These are phyloP conservation scores for Sordariomycetes sp. DNA, from an alignment of 2,329 filamentous ascomycete genomes.

Conservation along the genomic window DNA sequence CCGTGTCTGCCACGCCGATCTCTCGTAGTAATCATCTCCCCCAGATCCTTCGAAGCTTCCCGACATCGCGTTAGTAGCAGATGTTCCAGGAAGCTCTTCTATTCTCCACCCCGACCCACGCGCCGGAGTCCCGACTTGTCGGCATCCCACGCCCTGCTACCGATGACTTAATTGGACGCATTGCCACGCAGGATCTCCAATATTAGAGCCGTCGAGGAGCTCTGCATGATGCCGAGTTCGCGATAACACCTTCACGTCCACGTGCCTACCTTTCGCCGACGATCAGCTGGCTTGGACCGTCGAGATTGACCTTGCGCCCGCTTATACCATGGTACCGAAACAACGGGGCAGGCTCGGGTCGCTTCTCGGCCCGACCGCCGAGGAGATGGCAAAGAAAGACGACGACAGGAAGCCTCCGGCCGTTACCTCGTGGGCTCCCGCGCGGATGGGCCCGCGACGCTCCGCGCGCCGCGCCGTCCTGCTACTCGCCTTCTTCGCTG, in stretches of 20 bases:
- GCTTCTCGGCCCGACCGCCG: conserved; percentile 37
- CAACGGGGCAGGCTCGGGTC: conserved; percentile 11
- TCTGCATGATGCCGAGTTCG: background rate
- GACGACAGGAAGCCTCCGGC: conserved; percentile 34
- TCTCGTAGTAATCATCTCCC: background rate
- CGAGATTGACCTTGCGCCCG: background rate
- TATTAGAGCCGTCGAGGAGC: background rate
- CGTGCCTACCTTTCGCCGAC: background rate
- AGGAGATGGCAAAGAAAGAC: conserved; percentile 49
- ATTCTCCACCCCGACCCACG: background rate
- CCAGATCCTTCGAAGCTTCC: background rate
- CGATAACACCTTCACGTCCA: background rate
- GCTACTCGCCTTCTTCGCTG: conserved; percentile 36
- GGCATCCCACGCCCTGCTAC: no score
- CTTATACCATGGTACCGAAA: background rate
- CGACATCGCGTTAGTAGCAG: background rate
- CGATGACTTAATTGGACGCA: background rate
- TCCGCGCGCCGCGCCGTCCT: conserved; percentile 40
- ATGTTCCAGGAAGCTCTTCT: background rate
- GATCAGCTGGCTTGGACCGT: background rate
- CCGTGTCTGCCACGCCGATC: background rate
- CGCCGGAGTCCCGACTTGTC: background rate
- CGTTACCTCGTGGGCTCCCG: conserved; percentile 9
- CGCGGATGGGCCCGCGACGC: conserved; percentile 22
- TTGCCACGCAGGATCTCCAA: background rate